Base-by-base conservation (phyloP, 306 rosid genomes). In the Begonia loranthoides region DNA sequence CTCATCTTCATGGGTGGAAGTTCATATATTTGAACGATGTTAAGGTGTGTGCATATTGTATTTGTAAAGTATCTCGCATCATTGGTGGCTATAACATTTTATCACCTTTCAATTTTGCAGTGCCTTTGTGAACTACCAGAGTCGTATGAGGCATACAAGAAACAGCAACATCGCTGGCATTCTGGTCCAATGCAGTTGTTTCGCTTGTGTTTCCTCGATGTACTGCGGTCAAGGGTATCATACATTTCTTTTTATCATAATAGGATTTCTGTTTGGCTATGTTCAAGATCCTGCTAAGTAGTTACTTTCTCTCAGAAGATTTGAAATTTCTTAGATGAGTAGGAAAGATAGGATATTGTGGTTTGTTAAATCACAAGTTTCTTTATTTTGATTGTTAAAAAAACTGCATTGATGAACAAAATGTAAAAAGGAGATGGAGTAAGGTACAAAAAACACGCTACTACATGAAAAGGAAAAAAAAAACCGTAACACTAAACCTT, bases 101-200 rank as follows among this genome's bases (percentile, higher is more conserved):
- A 71, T 63, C 50, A 73, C 59, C 51, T 34, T 61, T 43, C 60
- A 45, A 50, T 52, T 67, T 72, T 66, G 65, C 82, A 90, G 99
- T 85, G 99, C 79, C 95, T 86, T 57, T 90, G 99, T 74, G 95
- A 90, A 66, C 99, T 90, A 68, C 99, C 95, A 10, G 99, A 90
- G 83, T 82, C 99, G 62, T 90, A 82, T 14, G 95, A 83, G 60
- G 99, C 99, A 15, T 86, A 90, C 76, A 90, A 85, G 68, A 86
- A 90, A 64, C 99, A 90, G 74, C 99, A 90, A 56, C 92, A 90
- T 59, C 95, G 94, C 46, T 90, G 99, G 99, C 99, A 90, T 90
- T 90, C 99, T 3, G 99, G 99, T 59, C 99, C 99, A 41, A 90
- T 90, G 99, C 99, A 90, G 63, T 65, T 86, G 76, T 86, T 90